Evolutionary conservation across 176 grass and related monocot genomes (phyloP).

Genomic region (Poa pratensis): DNA sequence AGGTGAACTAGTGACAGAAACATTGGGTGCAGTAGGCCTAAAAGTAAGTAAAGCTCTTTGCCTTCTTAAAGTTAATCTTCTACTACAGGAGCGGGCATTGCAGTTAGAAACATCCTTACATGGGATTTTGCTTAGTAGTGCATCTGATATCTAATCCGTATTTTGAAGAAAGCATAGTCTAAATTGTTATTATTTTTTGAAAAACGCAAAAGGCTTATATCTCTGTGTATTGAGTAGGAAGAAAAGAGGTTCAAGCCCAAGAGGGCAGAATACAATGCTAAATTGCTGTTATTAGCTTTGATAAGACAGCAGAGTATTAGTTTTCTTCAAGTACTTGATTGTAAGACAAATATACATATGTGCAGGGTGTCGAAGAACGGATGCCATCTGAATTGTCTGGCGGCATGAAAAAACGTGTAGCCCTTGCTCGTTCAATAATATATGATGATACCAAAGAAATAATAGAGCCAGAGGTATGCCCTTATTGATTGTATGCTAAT

Average conservation of each 20-base stretch:
- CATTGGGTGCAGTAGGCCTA: constrained; percentile 84
- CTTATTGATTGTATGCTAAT: constrained; percentile 27
- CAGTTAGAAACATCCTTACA: neutral
- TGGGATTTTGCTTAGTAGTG: neutral
- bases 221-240: neutral
- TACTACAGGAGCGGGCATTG: neutral
- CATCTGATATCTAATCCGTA: neutral
- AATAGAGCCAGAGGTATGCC: constrained; percentile 86
- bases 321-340: constrained; percentile 32
- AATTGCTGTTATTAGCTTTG: constrained; percentile 2
- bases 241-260: neutral
- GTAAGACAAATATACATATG: constrained; percentile 11
- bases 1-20: constrained; percentile 79
- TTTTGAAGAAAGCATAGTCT: neutral
- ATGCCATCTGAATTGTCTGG: constrained; percentile 96
- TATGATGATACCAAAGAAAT: constrained; percentile 84
- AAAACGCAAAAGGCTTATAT: neutral
- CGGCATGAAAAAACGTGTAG: constrained; percentile 99
- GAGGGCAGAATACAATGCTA: neutral
- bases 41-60: constrained; percentile 63
- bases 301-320: neutral
- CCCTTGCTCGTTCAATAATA: constrained; percentile 96
- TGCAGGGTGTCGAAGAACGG: constrained; percentile 83
- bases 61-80: constrained; percentile 10
- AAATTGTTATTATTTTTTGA: neutral